These are phyloP conservation scores for Calonectria fujianensis DNA, from an alignment of 2,329 filamentous ascomycete species.

Conservation along the genomic window DNA sequence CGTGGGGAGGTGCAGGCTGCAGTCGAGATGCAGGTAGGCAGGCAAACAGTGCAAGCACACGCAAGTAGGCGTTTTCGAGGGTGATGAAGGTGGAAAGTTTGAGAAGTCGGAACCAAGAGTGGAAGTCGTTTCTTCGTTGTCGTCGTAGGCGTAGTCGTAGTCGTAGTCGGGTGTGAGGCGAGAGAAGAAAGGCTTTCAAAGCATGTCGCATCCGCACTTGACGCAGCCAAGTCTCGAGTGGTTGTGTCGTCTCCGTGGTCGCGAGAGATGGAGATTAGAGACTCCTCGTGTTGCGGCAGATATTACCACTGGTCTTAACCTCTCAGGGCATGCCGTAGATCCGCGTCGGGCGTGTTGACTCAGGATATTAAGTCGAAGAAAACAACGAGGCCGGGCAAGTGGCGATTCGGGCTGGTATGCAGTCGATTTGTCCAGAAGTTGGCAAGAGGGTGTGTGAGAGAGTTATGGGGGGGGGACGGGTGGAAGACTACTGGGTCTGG, in stretches of 20 bases:
- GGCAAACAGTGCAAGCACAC: slow-evolving; percentile 45
- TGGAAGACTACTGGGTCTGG: slow-evolving; percentile 41
- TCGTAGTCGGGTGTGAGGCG: slow-evolving; percentile 42
- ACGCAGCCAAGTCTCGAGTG: slow-evolving; percentile 45
- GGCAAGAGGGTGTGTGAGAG: slow-evolving; percentile 51
- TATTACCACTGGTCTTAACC: slow-evolving; percentile 48
- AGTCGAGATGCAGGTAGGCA: slow-evolving; percentile 41
- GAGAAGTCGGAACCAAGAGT: slow-evolving; percentile 33
- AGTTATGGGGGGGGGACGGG: slow-evolving; percentile 48
- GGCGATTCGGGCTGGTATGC: slow-evolving; percentile 56
- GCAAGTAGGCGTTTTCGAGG: slow-evolving; percentile 36
- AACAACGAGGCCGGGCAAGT: slow-evolving; percentile 53
- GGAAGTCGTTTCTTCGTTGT: slow-evolving; percentile 40
- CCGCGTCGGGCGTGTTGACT: slow-evolving; percentile 53
- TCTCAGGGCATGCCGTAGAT: slow-evolving; percentile 55
- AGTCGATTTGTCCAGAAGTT: slow-evolving; percentile 52
- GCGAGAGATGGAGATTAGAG: slow-evolving; percentile 40
- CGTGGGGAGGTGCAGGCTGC: slow-evolving; percentile 44
- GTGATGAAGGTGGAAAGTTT: slow-evolving; percentile 37
- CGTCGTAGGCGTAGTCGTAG: slow-evolving; percentile 46
- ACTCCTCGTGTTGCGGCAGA: slow-evolving; percentile 52
- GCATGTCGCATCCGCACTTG: slow-evolving; percentile 52
- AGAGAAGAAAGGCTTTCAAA: slow-evolving; percentile 53
- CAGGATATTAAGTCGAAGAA: slow-evolving; percentile 51
- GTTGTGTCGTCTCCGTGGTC: slow-evolving; percentile 41